phyloP scores from a whole-genome alignment of 2,329 filamentous ascomycete species.

The Aspergillus puulaauensis region DNA sequence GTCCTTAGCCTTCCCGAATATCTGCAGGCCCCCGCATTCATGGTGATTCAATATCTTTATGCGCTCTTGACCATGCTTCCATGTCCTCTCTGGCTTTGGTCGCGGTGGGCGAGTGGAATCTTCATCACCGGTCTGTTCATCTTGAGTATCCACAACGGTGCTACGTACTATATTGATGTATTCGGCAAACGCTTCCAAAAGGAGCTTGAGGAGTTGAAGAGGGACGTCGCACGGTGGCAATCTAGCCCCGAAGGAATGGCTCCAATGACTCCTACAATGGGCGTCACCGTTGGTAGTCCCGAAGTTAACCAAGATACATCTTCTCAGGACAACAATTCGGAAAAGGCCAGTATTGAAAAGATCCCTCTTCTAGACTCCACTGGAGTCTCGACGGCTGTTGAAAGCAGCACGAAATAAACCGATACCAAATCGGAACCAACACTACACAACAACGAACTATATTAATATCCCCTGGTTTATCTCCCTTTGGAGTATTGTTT shows the following conservation, averaged over 20 bases:
- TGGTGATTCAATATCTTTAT: constrained; percentile 92
- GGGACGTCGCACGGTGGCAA: constrained; percentile 89
- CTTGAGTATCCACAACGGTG: constrained; percentile 96
- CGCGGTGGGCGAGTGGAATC: constrained; percentile 70
- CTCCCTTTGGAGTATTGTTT: constrained; percentile 7
- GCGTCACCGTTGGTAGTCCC: constrained; percentile 17
- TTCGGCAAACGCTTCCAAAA: constrained; percentile 97
- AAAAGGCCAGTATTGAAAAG: constrained; percentile 30
- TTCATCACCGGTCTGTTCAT: constrained; percentile 84
- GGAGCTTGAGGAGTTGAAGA: constrained; percentile 84
- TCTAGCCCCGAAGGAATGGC: constrained; percentile 36
- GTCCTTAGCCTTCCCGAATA: constrained; percentile 73
- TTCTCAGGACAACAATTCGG: constrained; percentile 20
- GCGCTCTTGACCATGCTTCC: constrained; percentile 91
- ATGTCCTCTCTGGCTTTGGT: constrained; percentile 93
- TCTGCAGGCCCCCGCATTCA: constrained; percentile 87
- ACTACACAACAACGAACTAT: not conserved
- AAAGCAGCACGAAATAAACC: constrained; percentile 10
- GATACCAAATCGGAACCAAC: not conserved
- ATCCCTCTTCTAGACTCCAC: constrained; percentile 38
- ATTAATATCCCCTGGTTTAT: not conserved
- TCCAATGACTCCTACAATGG: constrained; percentile 29
- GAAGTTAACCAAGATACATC: constrained; percentile 18
- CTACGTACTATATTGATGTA: constrained; percentile 97
- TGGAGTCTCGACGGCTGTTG: constrained; percentile 27